Evolutionary conservation across 2,329 filamentous ascomycete species (phyloP), one percentile per base, ranked within the genome.

Genomic region (Trichoderma asperellum): DNA sequence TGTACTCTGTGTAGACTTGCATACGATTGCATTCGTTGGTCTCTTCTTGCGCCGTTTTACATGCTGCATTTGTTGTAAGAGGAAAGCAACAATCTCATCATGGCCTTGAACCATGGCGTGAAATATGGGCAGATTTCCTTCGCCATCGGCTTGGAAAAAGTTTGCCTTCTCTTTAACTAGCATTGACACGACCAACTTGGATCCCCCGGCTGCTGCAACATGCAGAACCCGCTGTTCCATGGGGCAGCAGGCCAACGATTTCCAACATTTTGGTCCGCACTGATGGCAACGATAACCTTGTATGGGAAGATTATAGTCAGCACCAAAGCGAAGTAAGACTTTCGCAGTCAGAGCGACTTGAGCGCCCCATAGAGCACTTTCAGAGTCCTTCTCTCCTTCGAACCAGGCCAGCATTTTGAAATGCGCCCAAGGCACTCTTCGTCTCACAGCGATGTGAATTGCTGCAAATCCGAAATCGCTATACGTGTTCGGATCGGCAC

Each of bases 51-150:
- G 12, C 24, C 49, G 47, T 49, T 24, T n/a, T 24, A 49, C 11
- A 4, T 2, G 16, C 29, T 29, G 5, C 40, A 47, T 37, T 10
- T 24, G 18, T 21, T 34, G 21, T 12, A 67, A 49, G 1, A 70
- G 52, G 18, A 68, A 24, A 16, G n/a, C 7, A n/a, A 53, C 52
- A 52, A 63, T 35, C 6, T 62, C 35, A 5, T 52, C 67, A 27
- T 63, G 61, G 2, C 32, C 61, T 18, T 71, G 70, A n/a, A 35
- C 61, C 68, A 71, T 66, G 2, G 70, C 70, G 18, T 37, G 27
- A 52, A 66, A 65, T 14, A 67, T 11, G 5, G 70, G 68, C 11
- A 56, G 24, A 21, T 63, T 62, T 16, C 70, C 70, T 14, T 62
- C 61, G 12, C 56, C 68, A 29, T 71, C 70, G 4, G 37, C 6